Percentiles rank a stretch among this genome's conserved stretches.
Evolutionary conservation across 176 grass and related monocot genomes (phyloP).

Genomic region (Eragrostis nindensis): DNA sequence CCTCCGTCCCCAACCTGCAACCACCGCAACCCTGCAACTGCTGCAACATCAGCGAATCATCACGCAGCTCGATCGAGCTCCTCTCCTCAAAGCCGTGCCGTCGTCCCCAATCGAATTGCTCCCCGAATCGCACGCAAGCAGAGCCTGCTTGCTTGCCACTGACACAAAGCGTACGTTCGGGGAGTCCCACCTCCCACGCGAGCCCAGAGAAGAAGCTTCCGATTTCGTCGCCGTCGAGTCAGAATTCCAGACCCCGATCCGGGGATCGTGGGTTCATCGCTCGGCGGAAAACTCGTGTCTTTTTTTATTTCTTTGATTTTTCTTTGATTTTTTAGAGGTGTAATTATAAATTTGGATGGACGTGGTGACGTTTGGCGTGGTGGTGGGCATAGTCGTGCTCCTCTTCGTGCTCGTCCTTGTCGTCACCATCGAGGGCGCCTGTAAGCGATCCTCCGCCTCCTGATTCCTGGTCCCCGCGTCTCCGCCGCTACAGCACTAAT

Average conservation of each 20-base stretch:
- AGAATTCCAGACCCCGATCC: not conserved
- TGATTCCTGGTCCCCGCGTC: constrained; percentile 9
- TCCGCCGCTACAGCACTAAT: constrained; percentile 10
- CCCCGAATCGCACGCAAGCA: not conserved
- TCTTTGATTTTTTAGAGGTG: not conserved
- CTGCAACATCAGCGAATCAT: not conserved
- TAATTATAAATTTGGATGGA: constrained; percentile 49
- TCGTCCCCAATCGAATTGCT: not conserved
- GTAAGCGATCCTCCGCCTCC: constrained; percentile 60
- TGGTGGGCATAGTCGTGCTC: constrained; percentile 63
- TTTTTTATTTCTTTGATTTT: not conserved
- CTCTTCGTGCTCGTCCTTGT: constrained; percentile 63
- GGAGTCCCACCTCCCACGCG: not conserved
- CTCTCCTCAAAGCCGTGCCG: no score
- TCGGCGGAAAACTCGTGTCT: not conserved
- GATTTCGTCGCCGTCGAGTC: not conserved
- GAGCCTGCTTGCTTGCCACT: not conserved
- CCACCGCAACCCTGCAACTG: not conserved
- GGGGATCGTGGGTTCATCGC: constrained; percentile 4
- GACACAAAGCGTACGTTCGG: constrained; percentile 19
- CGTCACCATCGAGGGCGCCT: constrained; percentile 69
- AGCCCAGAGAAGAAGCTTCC: not conserved
- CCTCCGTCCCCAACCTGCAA: not conserved
- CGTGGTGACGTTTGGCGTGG: constrained; percentile 70
- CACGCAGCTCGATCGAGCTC: not conserved